Evolutionary conservation across 192 early-diverging fungal genomes (phyloP).

Genomic region (Coemansia interrupta): DNA sequence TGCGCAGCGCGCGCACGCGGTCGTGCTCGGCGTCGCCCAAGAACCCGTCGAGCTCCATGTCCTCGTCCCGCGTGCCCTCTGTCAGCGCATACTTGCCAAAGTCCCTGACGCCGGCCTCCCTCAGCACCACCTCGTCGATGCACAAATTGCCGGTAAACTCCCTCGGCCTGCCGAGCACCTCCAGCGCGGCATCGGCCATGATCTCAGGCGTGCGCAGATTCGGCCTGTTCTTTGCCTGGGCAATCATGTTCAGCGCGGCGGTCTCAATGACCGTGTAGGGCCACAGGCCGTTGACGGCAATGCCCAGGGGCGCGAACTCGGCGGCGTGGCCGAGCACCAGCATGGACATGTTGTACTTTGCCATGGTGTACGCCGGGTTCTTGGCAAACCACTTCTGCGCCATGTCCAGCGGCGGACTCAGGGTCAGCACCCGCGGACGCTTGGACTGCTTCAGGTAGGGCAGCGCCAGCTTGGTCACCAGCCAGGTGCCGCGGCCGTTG

Average conservation of each 20-base stretch:
- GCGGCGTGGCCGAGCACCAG: slow-evolving; percentile 66
- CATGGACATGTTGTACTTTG: slow-evolving; percentile 76
- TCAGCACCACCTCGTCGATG: slow-evolving; percentile 70
- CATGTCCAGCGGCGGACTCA: slow-evolving; percentile 72
- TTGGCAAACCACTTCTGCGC: slow-evolving; percentile 63
- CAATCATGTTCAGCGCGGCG: slow-evolving; percentile 55
- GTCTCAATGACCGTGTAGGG: slow-evolving; percentile 74
- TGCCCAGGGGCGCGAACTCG: slow-evolving; percentile 61
- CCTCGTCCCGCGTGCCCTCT: slow-evolving; percentile 14
- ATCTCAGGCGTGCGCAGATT: slow-evolving; percentile 56
- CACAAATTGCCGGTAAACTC: slow-evolving; percentile 64
- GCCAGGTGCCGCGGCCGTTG: slow-evolving; percentile 77
- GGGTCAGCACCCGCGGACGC: slow-evolving; percentile 73
- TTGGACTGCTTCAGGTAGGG: slow-evolving; percentile 63
- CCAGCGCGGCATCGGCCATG: slow-evolving; percentile 71
- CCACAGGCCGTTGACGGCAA: slow-evolving; percentile 77
- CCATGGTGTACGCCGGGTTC: slow-evolving; percentile 65
- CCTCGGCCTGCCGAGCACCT: slow-evolving; percentile 59
- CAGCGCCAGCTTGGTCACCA: slow-evolving; percentile 65
- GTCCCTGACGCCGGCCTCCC: slow-evolving; percentile 62
- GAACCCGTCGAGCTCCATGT: slow-evolving; percentile 15
- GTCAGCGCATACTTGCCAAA: slow-evolving; percentile 50
- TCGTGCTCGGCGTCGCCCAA: slow-evolving; percentile 4
- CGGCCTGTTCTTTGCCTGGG: slow-evolving; percentile 4
- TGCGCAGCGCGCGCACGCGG: not conserved